A percentile compares a stretch with the other conserved stretches of the same genome.
Evolutionary conservation across 768 basidiomycete species (phyloP).

Genomic region (Pisolithus sp.): DNA sequence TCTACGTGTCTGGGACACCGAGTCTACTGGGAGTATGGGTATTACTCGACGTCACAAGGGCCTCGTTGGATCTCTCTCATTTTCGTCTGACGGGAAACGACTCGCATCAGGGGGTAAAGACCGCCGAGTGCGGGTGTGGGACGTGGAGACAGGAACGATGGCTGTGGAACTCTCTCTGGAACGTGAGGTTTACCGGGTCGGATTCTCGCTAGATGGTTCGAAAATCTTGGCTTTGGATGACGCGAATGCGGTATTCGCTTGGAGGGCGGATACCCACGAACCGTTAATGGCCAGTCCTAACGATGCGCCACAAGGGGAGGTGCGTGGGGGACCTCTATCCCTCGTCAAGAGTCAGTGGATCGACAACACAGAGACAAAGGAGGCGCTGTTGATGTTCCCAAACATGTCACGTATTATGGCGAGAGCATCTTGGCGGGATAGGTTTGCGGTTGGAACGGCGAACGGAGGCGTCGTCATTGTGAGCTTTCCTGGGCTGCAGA

Average conservation of each 20-base stretch:
- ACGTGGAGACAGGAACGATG: constrained; percentile 14
- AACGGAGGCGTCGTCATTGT: constrained; percentile 25
- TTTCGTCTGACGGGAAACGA: constrained; percentile 22
- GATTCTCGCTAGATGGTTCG: constrained; percentile 14
- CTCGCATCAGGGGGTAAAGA: constrained; percentile 27
- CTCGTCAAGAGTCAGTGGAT: constrained; percentile 20
- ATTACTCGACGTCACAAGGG: constrained; percentile 20
- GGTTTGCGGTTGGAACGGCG: constrained; percentile 22
- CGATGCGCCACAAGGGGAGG: constrained; percentile 13
- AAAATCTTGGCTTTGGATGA: constrained; percentile 22
- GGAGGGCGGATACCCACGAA: constrained; percentile 18
- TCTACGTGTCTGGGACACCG: constrained; percentile 28
- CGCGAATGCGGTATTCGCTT: constrained; percentile 19
- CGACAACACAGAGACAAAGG: constrained; percentile 13
- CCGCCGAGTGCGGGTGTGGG: constrained; percentile 26
- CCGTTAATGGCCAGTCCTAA: constrained; percentile 13
- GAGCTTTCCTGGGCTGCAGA: constrained; percentile 9
- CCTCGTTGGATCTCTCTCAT: constrained; percentile 21
- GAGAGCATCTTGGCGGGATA: constrained; percentile 16
- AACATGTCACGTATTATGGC: constrained; percentile 24
- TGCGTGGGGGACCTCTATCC: constrained; percentile 5
- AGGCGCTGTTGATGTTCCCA: constrained; percentile 16
- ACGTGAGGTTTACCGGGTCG: constrained; percentile 14
- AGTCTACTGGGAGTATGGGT: constrained; percentile 23
- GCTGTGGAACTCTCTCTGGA: constrained; percentile 17